Conservation (phyloP, 768 basidiomycete species). For the Trametes cinnabarina region DNA sequence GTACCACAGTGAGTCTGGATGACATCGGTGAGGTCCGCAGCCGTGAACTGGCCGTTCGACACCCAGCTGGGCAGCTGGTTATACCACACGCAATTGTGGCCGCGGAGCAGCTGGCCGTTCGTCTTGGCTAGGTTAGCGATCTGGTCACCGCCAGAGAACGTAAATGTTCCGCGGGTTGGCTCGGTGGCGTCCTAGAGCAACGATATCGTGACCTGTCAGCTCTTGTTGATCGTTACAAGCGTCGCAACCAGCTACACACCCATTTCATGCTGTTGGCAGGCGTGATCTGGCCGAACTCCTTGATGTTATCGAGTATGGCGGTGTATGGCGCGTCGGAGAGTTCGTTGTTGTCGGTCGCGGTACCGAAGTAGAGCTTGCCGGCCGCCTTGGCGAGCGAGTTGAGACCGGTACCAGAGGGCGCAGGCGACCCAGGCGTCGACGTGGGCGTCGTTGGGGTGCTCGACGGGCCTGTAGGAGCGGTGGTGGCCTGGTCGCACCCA, state of each 20-base stretch:
- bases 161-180: constrained; percentile 45
- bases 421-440: constrained; percentile 8
- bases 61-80: constrained; percentile 44
- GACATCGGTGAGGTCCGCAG: constrained; percentile 31
- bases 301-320: constrained; percentile 37
- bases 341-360: constrained; percentile 48
- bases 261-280: constrained; percentile 58
- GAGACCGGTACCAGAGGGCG: constrained; percentile 23
- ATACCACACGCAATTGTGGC: constrained; percentile 44
- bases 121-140: constrained; percentile 44
- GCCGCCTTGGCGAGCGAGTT: constrained; percentile 39
- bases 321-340: constrained; percentile 43
- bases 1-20: constrained; percentile 37
- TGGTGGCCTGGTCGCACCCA: background rate
- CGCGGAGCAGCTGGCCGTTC: constrained; percentile 48
- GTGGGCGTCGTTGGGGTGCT: constrained; percentile 1
- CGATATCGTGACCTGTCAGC: no score
- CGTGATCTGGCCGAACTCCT: constrained; percentile 46
- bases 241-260: constrained; percentile 30
- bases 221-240: background rate
- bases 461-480: background rate
- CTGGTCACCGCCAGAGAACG: constrained; percentile 43
- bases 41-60: constrained; percentile 28
- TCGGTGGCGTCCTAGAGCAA: constrained; percentile 48
- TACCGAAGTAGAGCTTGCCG: constrained; percentile 49